Percentiles rank a stretch among this genome's conserved stretches.
Conservation (phyloP, 1,284 basidiomycete genomes). For the Leucoagaricus sp. region DNA sequence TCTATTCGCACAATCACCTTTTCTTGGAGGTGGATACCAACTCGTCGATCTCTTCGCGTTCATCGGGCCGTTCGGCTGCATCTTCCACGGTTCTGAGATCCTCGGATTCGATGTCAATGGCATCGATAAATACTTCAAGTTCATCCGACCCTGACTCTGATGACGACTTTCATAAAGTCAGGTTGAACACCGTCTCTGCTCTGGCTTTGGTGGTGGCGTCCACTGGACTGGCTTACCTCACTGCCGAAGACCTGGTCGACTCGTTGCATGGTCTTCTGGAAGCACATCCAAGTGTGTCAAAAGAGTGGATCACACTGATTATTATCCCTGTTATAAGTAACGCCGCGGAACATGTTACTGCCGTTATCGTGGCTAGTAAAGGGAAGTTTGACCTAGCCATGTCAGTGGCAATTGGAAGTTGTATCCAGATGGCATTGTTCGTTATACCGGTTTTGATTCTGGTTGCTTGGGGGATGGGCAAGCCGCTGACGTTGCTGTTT, state of each 20-base stretch:
- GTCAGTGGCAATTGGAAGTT: constrained; percentile 65
- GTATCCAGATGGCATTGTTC: constrained; percentile 70
- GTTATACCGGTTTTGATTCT: constrained; percentile 61
- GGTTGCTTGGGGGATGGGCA: constrained; percentile 49
- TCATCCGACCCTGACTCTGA: neutral
- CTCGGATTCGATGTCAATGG: constrained; percentile 13
- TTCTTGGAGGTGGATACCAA: constrained; percentile 45
- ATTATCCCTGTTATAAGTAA: constrained; percentile 69
- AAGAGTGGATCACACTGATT: constrained; percentile 68
- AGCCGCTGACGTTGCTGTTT: constrained; percentile 48
- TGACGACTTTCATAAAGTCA: constrained; percentile 34
- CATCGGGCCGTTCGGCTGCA: neutral
- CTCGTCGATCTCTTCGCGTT: constrained; percentile 13
- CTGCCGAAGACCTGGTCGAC: constrained; percentile 61
- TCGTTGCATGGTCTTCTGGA: constrained; percentile 39
- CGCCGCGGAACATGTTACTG: constrained; percentile 67
- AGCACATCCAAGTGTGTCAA: constrained; percentile 45
- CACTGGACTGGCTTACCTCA: constrained; percentile 52
- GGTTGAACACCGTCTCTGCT: constrained; percentile 46
- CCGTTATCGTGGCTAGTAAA: constrained; percentile 66
- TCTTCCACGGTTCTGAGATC: constrained; percentile 22
- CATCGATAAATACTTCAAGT: constrained; percentile 23
- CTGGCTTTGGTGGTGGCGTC: constrained; percentile 37
- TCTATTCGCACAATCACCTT: constrained; percentile 63
- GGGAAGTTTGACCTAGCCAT: constrained; percentile 54